A percentile compares a stretch with the other conserved stretches of the same genome.
phyloP scores from a whole-genome alignment of 2,329 filamentous ascomycete species.

The Xylariomycetidae sp. region DNA sequence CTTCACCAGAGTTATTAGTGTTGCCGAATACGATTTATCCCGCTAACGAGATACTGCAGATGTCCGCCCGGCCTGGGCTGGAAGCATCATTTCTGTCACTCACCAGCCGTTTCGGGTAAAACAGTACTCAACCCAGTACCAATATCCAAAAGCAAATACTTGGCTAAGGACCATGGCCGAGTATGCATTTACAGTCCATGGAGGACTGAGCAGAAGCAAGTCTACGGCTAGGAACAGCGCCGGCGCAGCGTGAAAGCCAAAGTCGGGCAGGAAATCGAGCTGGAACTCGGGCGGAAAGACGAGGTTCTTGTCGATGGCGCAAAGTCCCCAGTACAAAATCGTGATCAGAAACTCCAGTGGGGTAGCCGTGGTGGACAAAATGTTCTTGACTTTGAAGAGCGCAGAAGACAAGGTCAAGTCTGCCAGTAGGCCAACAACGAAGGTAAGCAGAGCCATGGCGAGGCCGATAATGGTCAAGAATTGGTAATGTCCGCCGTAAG shows the following conservation, averaged over 20 bases:
- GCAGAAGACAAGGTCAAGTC: conserved; percentile 53
- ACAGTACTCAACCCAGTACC: conserved; percentile 72
- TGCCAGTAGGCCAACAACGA: conserved; percentile 54
- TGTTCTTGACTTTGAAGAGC: conserved; percentile 64
- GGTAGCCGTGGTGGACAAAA: conserved; percentile 56
- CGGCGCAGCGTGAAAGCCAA: conserved; percentile 62
- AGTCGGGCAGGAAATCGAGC: conserved; percentile 50
- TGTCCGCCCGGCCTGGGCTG: no score
- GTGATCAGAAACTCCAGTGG: conserved; percentile 67
- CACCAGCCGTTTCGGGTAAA: conserved; percentile 60
- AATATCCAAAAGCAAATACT: conserved; percentile 60
- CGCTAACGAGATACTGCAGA: no score
- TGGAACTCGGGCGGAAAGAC: conserved; percentile 49
- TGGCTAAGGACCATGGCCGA: conserved; percentile 53
- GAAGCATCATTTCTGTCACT: no score
- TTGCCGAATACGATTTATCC: no score
- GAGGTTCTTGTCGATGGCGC: conserved; percentile 46
- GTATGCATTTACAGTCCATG: conserved; percentile 61
- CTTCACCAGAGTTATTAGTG: conserved; percentile 37
- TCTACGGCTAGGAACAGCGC: conserved; percentile 59
- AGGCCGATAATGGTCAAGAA: conserved; percentile 72
- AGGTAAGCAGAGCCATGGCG: conserved; percentile 53
- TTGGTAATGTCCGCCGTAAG: conserved; percentile 64
- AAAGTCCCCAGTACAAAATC: conserved; percentile 67
- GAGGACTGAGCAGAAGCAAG: conserved; percentile 62